Evolutionary conservation across 768 basidiomycete genomes (phyloP), one percentile per base, ranked within the genome.

Genomic region (Mycena amicta): DNA sequence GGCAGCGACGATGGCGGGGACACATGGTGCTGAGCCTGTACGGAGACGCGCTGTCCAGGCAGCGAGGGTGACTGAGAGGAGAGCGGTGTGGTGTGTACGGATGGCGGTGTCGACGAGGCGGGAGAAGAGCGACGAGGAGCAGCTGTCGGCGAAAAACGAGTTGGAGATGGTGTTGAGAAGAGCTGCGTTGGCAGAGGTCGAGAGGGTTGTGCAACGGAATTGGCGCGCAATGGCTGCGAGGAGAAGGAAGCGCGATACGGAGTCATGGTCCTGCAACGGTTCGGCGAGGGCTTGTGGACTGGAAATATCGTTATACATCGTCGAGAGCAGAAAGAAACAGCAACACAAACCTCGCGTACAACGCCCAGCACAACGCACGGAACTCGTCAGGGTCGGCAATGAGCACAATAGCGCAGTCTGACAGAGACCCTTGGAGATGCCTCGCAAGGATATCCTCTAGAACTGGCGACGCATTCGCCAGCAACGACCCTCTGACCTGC

Each of bases 261-360:
- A 67, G 18, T 74, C 70, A 30, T 79, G 77, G 31, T 74, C 68
- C 23, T 73, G 67, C 62, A 77, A 77, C 5, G 75, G 78, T 6
- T 72, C 67, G 56, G 76, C 73, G 25, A 82, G 73, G 23, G 83
- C 80, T 4, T 77, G 77, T 6, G 77, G 74, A 43, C 83, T 84
- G 56, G 41, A 37, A 37, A 37, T n/a, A n/a, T n/a, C n/a, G n/a
- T n/a, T n/a, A n/a, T n/a, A n/a, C n/a, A n/a, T n/a, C n/a, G n/a
- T n/a, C n/a, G n/a, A n/a, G n/a, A n/a, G n/a, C n/a, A n/a, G n/a
- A n/a, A n/a, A n/a, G n/a, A n/a, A n/a, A n/a, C n/a, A n/a, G n/a
- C n/a, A n/a, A n/a, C n/a, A n/a, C n/a, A n/a, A n/a, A 86, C 84
- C 77, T 66, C 0, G 80, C 77, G 62, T 84, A 79, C 46, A 83